These are phyloP conservation scores for Ganoderma resinaceum DNA, from an alignment of 1,284 basidiomycete species.

Conservation along the genomic window DNA sequence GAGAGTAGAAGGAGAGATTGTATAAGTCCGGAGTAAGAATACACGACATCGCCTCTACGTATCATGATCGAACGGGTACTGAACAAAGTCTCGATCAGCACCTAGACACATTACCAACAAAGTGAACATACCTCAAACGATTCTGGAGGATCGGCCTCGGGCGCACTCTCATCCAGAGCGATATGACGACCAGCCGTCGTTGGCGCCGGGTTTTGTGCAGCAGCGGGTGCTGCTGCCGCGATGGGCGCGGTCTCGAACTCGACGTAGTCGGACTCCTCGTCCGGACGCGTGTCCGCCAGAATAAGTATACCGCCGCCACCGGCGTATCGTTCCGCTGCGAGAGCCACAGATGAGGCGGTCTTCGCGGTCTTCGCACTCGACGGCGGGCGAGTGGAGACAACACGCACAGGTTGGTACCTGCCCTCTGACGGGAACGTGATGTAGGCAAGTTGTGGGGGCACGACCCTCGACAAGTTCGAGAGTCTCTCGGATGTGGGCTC, in stretches of 20 bases:
- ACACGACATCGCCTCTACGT: slow-evolving; percentile 43
- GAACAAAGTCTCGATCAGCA: slow-evolving; percentile 21
- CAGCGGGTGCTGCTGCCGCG: slow-evolving; percentile 42
- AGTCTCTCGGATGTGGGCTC: slow-evolving; percentile 84
- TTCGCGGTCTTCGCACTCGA: slow-evolving; percentile 43
- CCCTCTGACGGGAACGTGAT: slow-evolving; percentile 83
- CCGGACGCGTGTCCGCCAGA: slow-evolving; percentile 72
- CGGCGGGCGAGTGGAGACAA: slow-evolving; percentile 64
- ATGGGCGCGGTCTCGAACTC: slow-evolving; percentile 64
- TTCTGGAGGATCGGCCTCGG: slow-evolving; percentile 81
- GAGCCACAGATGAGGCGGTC: slow-evolving; percentile 36
- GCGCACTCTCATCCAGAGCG: slow-evolving; percentile 70
- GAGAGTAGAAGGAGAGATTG: slow-evolving; percentile 15
- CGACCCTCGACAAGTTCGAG: slow-evolving; percentile 92
- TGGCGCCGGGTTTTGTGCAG: slow-evolving; percentile 25
- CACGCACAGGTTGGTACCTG: slow-evolving; percentile 91
- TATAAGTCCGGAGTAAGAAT: slow-evolving; percentile 31
- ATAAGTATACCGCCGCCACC: slow-evolving; percentile 88
- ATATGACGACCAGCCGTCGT: slow-evolving; percentile 52
- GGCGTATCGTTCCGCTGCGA: slow-evolving; percentile 65
- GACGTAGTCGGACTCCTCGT: slow-evolving; percentile 76
- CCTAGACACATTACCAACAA: slow-evolving; percentile 21
- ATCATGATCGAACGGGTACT: slow-evolving; percentile 75
- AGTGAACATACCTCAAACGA: slow-evolving; percentile 74
- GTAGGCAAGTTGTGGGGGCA: slow-evolving; percentile 87